These are phyloP conservation scores for Lycium barbarum DNA, from an alignment of 257 asterid genomes.

Conservation along the genomic window DNA sequence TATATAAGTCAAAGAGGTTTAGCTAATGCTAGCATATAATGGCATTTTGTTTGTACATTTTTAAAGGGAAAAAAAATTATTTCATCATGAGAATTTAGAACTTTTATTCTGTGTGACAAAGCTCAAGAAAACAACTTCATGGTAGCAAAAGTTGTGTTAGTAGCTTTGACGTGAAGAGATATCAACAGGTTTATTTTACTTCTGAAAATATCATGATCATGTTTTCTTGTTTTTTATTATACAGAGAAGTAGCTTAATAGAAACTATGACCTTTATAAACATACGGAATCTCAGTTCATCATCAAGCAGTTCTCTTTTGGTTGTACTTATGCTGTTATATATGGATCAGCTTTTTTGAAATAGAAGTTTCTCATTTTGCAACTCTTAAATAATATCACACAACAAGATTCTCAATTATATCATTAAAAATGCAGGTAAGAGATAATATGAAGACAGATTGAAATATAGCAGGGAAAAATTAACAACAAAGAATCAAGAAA, in stretches of 20 bases:
- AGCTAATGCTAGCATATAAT: neutral
- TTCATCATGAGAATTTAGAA: constrained; percentile 29
- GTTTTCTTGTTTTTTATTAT: constrained; percentile 14
- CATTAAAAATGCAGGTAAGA: neutral
- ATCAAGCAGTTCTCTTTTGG: neutral
- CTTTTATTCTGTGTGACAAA: constrained; percentile 9
- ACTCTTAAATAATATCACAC: neutral
- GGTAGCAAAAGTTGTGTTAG: constrained; percentile 11
- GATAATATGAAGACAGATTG: neutral
- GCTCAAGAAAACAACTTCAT: constrained; percentile 10
- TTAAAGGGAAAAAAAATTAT: neutral
- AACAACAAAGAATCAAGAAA: neutral
- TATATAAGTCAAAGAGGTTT: neutral
- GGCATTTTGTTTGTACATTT: neutral
- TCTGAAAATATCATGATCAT: constrained; percentile 27
- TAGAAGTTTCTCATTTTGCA: neutral
- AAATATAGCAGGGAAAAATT: neutral
- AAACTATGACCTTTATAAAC: neutral
- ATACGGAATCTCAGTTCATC: neutral
- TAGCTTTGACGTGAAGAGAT: constrained; percentile 33
- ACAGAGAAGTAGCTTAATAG: neutral
- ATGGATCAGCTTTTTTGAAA: neutral
- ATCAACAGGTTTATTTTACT: constrained; percentile 12
- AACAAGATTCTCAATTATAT: neutral
- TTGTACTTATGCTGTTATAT: too few relatives aligned